phyloP scores from a whole-genome alignment of 1,139 yeast species.

The Suhomyces bokatorum region DNA sequence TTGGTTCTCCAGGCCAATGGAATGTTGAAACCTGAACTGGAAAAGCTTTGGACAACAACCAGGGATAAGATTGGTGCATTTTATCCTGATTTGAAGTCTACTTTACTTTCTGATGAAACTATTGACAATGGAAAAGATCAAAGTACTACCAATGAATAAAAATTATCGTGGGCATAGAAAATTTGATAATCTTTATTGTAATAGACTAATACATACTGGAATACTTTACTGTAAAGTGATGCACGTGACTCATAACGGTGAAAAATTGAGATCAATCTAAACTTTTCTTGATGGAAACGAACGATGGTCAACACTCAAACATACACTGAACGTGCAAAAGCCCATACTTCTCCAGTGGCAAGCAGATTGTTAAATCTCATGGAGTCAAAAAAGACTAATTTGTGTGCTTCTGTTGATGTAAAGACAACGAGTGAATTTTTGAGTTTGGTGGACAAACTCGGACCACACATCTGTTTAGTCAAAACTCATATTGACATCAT shows the following conservation, averaged over 20 bases:
- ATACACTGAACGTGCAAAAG: conserved; percentile 68
- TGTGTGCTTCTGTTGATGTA: conserved; percentile 97
- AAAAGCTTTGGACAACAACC: conserved; percentile 33
- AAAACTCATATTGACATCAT: conserved; percentile 95
- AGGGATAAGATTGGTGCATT: conserved; percentile 48
- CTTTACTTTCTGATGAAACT: conserved; percentile 16
- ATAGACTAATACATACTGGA: background rate
- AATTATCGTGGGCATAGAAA: background rate
- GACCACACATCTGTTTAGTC: conserved; percentile 88
- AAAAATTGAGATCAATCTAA: background rate
- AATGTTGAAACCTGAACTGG: conserved; percentile 24
- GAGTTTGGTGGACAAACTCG: conserved; percentile 69
- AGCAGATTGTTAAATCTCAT: conserved; percentile 69
- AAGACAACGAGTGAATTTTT: conserved; percentile 75
- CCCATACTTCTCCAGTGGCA: conserved; percentile 80
- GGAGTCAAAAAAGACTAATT: conserved; percentile 78
- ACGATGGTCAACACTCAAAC: conserved; percentile 32
- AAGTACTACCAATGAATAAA: background rate
- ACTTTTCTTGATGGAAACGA: too few species aligned
- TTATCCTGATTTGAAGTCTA: conserved; percentile 45
- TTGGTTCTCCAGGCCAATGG: conserved; percentile 37
- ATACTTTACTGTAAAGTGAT: background rate
- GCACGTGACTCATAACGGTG: background rate
- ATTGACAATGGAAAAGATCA: background rate
- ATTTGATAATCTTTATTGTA: background rate